Conservation (phyloP, 2,329 filamentous ascomycete species). For the Alternaria solani region DNA sequence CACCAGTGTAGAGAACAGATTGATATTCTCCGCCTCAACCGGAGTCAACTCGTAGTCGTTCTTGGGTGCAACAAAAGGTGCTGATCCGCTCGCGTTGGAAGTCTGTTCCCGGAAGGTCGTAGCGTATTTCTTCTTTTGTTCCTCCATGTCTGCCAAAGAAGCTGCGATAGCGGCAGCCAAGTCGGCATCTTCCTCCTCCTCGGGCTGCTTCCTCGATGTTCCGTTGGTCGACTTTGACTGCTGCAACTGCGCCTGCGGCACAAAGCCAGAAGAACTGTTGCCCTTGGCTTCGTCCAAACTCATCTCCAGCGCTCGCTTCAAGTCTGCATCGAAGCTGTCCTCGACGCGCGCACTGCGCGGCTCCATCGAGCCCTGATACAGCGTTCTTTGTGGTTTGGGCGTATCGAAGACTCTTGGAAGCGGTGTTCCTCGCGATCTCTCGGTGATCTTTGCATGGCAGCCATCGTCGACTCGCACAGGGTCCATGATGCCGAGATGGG, state of each 20-base stretch:
- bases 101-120: constrained; percentile 83
- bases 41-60: constrained; percentile 94
- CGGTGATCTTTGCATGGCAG: constrained; percentile 87
- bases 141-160: constrained; percentile 95
- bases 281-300: constrained; percentile 91
- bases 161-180: constrained; percentile 94
- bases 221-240: constrained; percentile 51
- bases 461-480: constrained; percentile 95
- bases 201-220: constrained; percentile 49
- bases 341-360: constrained; percentile 88
- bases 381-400: constrained; percentile 66
- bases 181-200: constrained; percentile 90
- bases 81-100: constrained; percentile 59
- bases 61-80: constrained; percentile 69
- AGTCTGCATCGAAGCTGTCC: constrained; percentile 90
- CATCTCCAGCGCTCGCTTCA: constrained; percentile 94
- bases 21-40: constrained; percentile 96
- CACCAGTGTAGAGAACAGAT: constrained; percentile 91
- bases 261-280: constrained; percentile 74
- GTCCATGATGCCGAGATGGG: constrained; percentile 90
- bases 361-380: constrained; percentile 78
- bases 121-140: constrained; percentile 92
- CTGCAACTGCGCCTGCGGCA: constrained; percentile 67
- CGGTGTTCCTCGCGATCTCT: constrained; percentile 65
- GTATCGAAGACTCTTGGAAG: constrained; percentile 57